Base-by-base conservation (phyloP, 306 rosid genomes). In the Vigna hirtella region DNA sequence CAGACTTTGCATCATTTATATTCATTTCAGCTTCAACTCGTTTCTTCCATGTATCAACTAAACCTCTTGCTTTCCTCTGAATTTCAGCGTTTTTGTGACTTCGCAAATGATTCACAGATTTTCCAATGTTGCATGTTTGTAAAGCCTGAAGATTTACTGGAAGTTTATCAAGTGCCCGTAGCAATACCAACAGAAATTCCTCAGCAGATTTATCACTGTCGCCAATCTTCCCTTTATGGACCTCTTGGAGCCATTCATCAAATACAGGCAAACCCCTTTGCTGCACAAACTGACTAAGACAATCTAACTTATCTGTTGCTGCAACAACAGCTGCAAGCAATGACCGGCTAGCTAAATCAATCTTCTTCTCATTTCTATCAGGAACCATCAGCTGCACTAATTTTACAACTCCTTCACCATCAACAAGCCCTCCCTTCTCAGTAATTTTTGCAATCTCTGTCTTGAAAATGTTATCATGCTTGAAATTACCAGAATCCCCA, bases 161-260 rank as follows among this genome's bases (percentile, higher is more conserved):
- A 71, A 93, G 82, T 82, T 85, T 93, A 80, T 88, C 91, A 36
- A 93, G 88, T 34, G 98, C 98, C 51, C 91, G 88, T 64, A 91
- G 98, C 80, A 93, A 81, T 69, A 88, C 86, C 68, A 91, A 83
- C 62, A 93, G 90, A 87, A 93, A 93, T n/a, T 93, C 98, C 77
- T 93, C 98, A 1, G 81, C 87, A 62, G 88, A 81, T 79, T 85
- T 93, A 77, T 91, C 98, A 81, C 83, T 83, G 70, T 91, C 97
- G 66, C 95, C 87, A 78, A 78, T 81, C 88, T 91, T 91, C 16
- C 97, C 93, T 78, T 90, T 91, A 57, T 91, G 95, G 47, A 80
- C 95, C 73, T 93, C 97, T 74, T 93, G 98, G 55, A 93, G 97
- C 98, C 98, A 93, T 66, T 89, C 98, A 89, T 93, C 95, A 81